Percentiles rank a stretch among this genome's conserved stretches.
These are phyloP conservation scores for Syzygium syzygioides DNA, from an alignment of 441 rosid genomes.

Conservation along the genomic window DNA sequence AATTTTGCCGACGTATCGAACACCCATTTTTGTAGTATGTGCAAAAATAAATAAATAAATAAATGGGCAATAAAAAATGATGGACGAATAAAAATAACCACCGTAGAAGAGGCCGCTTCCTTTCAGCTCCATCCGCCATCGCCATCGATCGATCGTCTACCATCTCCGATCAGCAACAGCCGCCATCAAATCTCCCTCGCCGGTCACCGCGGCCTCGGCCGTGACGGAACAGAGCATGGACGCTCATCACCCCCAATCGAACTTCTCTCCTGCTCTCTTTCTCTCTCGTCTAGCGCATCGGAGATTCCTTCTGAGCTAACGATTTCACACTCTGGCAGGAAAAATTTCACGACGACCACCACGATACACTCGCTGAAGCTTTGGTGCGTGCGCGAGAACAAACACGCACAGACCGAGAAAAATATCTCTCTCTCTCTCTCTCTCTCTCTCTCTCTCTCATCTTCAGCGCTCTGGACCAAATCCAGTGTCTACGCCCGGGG, in stretches of 20 bases:
- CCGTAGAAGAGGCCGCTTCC: too few species aligned
- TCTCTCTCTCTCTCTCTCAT: not conserved
- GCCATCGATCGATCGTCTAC: not conserved
- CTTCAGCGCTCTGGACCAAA: not conserved
- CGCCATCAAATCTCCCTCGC: not conserved
- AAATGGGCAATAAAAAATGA: too few species aligned
- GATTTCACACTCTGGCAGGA: too few species aligned
- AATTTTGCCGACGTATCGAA: too few species aligned
- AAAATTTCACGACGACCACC: too few species aligned
- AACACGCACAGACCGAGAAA: not conserved
- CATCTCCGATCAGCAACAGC: not conserved
- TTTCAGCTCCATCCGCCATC: too few species aligned
- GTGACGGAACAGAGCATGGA: not conserved
- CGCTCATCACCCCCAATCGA: not conserved
- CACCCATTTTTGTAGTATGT: too few species aligned
- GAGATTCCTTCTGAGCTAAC: too few species aligned
- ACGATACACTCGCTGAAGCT: too few species aligned
- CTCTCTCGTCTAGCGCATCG: not conserved
- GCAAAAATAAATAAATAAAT: too few species aligned
- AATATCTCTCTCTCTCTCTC: too few species aligned
- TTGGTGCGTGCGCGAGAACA: not conserved
- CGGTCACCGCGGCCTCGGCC: not conserved
- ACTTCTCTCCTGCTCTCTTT: not conserved
- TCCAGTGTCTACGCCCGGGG: not conserved
- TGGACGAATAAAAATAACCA: too few species aligned